Conservation (phyloP, 1,284 basidiomycete species). For the Peniophora sp. region DNA sequence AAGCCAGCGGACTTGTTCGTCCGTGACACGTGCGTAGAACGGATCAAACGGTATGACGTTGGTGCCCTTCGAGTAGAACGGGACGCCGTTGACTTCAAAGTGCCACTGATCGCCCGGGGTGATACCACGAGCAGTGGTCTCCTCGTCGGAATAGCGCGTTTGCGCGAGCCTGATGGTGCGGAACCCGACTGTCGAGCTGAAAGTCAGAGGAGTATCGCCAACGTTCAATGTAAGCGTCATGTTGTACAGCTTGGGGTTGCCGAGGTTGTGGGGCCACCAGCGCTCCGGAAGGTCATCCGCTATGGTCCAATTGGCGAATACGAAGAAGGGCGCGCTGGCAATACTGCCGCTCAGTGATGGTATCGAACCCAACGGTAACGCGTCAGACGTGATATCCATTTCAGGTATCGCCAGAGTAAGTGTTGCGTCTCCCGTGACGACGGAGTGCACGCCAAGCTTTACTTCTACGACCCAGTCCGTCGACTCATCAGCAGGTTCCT, state of each 20-base stretch:
- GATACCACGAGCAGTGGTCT: slow-evolving; percentile 38
- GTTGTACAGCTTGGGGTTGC: slow-evolving; percentile 46
- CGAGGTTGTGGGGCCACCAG: slow-evolving; percentile 51
- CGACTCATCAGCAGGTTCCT: slow-evolving; percentile 28
- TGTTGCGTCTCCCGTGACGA: slow-evolving; percentile 23
- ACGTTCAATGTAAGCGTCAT: slow-evolving; percentile 29
- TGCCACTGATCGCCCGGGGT: slow-evolving; percentile 54
- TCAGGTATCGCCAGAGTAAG: slow-evolving; percentile 40
- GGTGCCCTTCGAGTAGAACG: slow-evolving; percentile 46
- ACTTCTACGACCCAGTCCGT: slow-evolving; percentile 52
- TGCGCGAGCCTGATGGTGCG: slow-evolving; percentile 48
- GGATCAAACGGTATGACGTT: slow-evolving; percentile 56
- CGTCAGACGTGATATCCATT: slow-evolving; percentile 28
- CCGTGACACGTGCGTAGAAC: slow-evolving; percentile 44
- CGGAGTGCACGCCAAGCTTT: slow-evolving; percentile 41
- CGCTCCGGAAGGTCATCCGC: slow-evolving; percentile 37
- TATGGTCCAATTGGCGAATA: slow-evolving; percentile 37
- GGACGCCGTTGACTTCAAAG: slow-evolving; percentile 48
- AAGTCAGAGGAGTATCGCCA: slow-evolving; percentile 13
- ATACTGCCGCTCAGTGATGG: slow-evolving; percentile 7
- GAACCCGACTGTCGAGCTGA: slow-evolving; percentile 43
- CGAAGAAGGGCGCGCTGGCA: slow-evolving; percentile 16
- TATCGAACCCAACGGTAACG: slow-evolving; percentile 21
- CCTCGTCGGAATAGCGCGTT: slow-evolving; percentile 35
- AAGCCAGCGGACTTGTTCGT: slow-evolving; percentile 46